These are phyloP conservation scores for Blastocystis sp. DNA, from an alignment of 352 stramenopile genomes.

Conservation along the genomic window DNA sequence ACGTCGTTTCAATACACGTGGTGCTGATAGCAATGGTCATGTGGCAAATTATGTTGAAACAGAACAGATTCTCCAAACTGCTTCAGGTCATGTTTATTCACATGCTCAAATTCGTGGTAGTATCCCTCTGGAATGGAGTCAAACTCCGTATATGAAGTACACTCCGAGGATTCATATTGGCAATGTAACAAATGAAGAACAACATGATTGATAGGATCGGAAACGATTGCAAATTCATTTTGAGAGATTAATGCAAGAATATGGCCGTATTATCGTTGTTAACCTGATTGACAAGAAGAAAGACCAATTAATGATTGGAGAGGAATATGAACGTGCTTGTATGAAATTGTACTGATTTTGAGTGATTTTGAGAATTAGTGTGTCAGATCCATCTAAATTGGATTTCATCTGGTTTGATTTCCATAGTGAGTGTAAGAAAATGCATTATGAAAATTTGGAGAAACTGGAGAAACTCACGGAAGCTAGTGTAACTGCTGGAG, in stretches of 20 bases:
- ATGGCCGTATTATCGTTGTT: constrained; percentile 76
- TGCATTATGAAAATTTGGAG: constrained; percentile 81
- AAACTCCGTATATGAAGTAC: constrained; percentile 82
- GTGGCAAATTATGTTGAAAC: constrained; percentile 90
- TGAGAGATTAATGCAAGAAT: constrained; percentile 63
- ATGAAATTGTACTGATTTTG: background rate
- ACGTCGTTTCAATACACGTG: constrained; percentile 82
- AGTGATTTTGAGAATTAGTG: background rate
- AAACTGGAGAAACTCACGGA: constrained; percentile 75
- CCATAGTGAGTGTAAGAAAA: constrained; percentile 85
- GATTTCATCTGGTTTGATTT: constrained; percentile 92
- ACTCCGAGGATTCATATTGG: constrained; percentile 77
- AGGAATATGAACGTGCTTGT: constrained; percentile 73
- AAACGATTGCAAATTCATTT: constrained; percentile 67
- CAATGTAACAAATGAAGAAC: constrained; percentile 66
- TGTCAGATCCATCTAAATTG: background rate
- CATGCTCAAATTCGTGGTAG: constrained; percentile 82
- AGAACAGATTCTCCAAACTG: constrained; percentile 81
- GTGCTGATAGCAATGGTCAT: constrained; percentile 79
- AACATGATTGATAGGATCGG: constrained; percentile 11
- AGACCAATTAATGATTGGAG: constrained; percentile 82
- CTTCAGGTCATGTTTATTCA: constrained; percentile 69
- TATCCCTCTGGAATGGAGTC: constrained; percentile 85
- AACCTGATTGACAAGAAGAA: constrained; percentile 87
- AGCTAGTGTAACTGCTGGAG: background rate